Evolutionary conservation across 345 rosid species (phyloP), one percentile per base, ranked within the genome.

Genomic region (Aegle marmelos): DNA sequence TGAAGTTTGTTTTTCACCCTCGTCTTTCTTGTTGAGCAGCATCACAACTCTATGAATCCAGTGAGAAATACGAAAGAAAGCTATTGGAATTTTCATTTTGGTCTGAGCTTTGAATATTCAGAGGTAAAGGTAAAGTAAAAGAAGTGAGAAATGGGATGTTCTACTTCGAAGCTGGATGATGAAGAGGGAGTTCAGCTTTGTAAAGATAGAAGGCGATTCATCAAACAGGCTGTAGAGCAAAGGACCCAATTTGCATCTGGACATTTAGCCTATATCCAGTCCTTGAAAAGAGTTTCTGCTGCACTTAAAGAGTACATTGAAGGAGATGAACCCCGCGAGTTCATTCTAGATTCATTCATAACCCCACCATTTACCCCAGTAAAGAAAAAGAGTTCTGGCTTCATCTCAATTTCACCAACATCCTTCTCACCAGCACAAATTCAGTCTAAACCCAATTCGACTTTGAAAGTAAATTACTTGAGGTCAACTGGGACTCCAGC

Each of bases 161-260:
- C 98, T 41, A 89, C 88, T 71, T 94, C 98, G 0, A 96, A 88
- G 84, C 80, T 94, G 68, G 97, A 96, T 21, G 93, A 96, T 73
- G 97, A 92, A 77, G 99, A 96, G 79, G 94, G 91, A n/a, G 97
- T 96, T 85, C 92, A 88, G 88, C 93, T 96, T 67, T 96, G 99
- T 83, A 94, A 88, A 82, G 98, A 96, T 77, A 73, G 98, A 71
- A 96, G 93, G 84, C 82, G 80, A 67, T 96, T 92, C 87, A 93
- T 96, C 74, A 94, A 94, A 83, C 95, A 94, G 78, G 99, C 95
- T 0, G 84, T 94, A n/a, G 94, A 92, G 85, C 90, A 94, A 68
- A 89, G 99, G 85, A 86, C 89, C n/a, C 82, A 86, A 75, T 91
- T 96, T 68, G 97, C 98, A 17, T 84, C 93, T 17, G 87, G 90